Conservation (phyloP, 2,329 filamentous ascomycete genomes). For the Pyricularia grisea region DNA sequence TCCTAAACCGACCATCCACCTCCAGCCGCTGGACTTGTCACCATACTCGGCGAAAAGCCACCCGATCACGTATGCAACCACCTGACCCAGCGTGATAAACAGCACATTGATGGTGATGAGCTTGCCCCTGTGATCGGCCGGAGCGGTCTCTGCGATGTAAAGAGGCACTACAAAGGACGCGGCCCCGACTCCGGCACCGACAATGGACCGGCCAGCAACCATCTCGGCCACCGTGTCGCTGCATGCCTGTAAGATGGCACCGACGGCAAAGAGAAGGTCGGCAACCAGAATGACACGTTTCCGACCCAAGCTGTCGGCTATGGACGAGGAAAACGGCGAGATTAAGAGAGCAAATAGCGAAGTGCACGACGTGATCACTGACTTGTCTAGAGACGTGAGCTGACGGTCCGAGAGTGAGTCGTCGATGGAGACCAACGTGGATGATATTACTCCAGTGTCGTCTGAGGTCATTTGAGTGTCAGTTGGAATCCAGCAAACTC, state of each 20-base stretch:
- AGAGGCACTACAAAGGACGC: conserved; percentile 77
- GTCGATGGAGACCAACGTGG: conserved; percentile 56
- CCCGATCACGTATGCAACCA: conserved; percentile 77
- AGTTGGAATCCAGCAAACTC: not conserved
- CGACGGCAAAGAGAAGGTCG: conserved; percentile 57
- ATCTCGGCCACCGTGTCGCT: conserved; percentile 50
- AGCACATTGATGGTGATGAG: conserved; percentile 75
- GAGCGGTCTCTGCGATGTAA: conserved; percentile 81
- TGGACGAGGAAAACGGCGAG: conserved; percentile 54
- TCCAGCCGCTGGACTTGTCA: conserved; percentile 51
- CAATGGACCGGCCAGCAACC: conserved; percentile 58
- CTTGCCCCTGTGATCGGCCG: conserved; percentile 64
- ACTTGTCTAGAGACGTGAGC: conserved; percentile 57
- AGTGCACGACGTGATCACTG: conserved; percentile 61
- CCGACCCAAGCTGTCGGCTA: conserved; percentile 53
- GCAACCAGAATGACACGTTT: conserved; percentile 54
- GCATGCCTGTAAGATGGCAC: conserved; percentile 55
- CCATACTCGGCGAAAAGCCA: conserved; percentile 57
- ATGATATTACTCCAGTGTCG: conserved; percentile 60
- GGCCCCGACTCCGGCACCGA: conserved; percentile 64
- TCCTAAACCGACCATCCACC: conserved; percentile 86
- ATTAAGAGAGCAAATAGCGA: conserved; percentile 55
- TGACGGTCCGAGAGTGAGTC: conserved; percentile 45
- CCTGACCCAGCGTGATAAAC: conserved; percentile 81
- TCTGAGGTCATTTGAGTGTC: conserved; percentile 28